Base-by-base conservation (phyloP, 495 filamentous ascomycete genomes). In the Penicillium pancosmium region DNA sequence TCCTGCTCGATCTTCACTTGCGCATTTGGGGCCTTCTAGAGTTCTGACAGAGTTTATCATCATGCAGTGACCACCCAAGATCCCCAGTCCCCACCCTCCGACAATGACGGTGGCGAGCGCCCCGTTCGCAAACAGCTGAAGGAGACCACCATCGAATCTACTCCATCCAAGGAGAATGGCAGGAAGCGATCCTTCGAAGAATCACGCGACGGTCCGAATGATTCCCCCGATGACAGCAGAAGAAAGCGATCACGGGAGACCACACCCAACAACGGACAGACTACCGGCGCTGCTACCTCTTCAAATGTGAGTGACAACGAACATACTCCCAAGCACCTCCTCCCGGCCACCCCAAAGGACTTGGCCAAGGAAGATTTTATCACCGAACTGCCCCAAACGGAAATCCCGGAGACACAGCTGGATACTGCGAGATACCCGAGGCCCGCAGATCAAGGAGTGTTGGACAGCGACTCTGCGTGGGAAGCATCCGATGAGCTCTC, bases 61-160 rank as follows among this genome's bases (percentile, higher is more conserved):
- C 34, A 38, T 23, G 51, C 50, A 69, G 67, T 61, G 44, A 63
- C 63, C 25, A 61, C 64, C 21, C 72, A 71, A 56, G 67, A 71
- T 25, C 62, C 68, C 46, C 68, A 69, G 50, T 66, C 67, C 23
- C 68, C 68, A 16, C 57, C 63, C 27, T 80, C 76, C 51, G 81
- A 84, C 62, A 80, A 78, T 52, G 79, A 82, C 31, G 65, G 73
- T 41, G 75, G 82, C 60, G 83, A 86, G 63, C 78, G 80, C 56
- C 83, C 82, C 10, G 83, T 86, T 44, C 77, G 86, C 51, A 80
- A 85, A 60, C 82, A 88, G 64, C 68, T 89, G 46, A 83, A 85
- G 69, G 78, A 87, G 64, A 85, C 86, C 5, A 78, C 80, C 6
- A 82, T 89, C 58, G 80, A 75, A 10, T 72, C 75, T 21, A 67